phyloP scores from a whole-genome alignment of 2,329 filamentous ascomycete genomes.

The Helotiales sp. region DNA sequence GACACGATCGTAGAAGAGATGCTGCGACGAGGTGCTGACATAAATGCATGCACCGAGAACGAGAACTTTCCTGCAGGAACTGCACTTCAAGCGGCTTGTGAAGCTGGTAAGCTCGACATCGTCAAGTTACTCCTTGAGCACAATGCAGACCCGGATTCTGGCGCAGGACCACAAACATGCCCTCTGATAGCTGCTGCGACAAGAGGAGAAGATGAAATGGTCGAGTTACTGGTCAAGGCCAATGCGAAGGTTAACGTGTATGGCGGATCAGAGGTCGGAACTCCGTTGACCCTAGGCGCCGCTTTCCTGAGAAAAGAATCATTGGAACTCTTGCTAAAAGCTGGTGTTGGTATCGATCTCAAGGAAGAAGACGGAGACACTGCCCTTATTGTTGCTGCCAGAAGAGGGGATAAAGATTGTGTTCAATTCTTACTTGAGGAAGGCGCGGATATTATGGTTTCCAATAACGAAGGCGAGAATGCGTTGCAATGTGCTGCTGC shows the following conservation, averaged over 20 bases:
- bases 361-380: constrained; percentile 1
- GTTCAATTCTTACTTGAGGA: neutral
- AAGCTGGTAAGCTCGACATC: neutral
- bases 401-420: neutral
- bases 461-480: neutral
- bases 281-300: neutral
- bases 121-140: neutral
- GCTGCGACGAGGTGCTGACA: neutral
- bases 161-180: neutral
- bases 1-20: neutral
- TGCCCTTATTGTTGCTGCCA: constrained; percentile 3
- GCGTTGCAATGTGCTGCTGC: neutral
- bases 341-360: neutral
- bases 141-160: neutral
- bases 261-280: neutral
- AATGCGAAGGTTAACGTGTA: neutral
- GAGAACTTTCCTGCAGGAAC: constrained; percentile 1
- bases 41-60: neutral
- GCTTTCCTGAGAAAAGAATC: neutral
- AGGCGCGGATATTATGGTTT: neutral
- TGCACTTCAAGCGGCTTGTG: neutral
- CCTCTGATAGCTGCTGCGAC: constrained; percentile 1
- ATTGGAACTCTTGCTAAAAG: neutral
- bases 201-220: neutral
- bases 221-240: neutral